Evolutionary conservation across 2,329 filamentous ascomycete genomes (phyloP), one percentile per base, ranked within the genome.

Genomic region (Ophiostoma sp.): DNA sequence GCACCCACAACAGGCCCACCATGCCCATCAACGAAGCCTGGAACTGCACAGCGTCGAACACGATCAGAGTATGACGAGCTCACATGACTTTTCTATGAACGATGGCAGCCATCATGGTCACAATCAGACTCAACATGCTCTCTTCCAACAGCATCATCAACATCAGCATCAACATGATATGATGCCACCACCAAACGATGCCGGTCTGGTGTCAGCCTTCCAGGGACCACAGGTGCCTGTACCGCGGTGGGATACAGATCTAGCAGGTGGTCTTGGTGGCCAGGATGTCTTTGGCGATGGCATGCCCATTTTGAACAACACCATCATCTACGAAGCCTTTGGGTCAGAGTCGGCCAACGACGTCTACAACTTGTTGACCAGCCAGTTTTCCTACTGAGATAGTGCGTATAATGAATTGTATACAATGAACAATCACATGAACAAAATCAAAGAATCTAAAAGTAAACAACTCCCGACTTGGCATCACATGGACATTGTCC

Each of bases 321-420:
- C 59, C 22, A 64, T 79, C 3, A 74, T 79, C 19, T 79, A 78
- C 52, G 78, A 80, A 72, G 79, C 77, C 1, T 80, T 80, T 72
- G 79, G 78, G 9, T 76, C 42, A 0, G 77, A 77, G 4, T 77
- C 77, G 12, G 73, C 76, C n/a, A 75, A 77, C 28, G 78, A 78
- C 52, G 75, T 78, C 3, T 77, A 78, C 42, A 77, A 76, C 61
- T 55, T 79, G 55, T 45, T 78, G 9, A 73, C 70, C 0, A 74
- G 73, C 45, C 73, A 74, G 52, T 72, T 74, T 45, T 74, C 31
- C 8, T 63, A 36, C 17, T 59, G 25, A 9, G 19, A 2, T 25
- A 31, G 52, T 31, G 25, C n/a, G 25, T 4, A 11, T 22, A 28
- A 5, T n/a, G 2, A 25, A 5, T 7, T 8, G 25, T 15, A 15